Conservation (phyloP, 108 stramenopile species). For the Skeletonema costatum region DNA sequence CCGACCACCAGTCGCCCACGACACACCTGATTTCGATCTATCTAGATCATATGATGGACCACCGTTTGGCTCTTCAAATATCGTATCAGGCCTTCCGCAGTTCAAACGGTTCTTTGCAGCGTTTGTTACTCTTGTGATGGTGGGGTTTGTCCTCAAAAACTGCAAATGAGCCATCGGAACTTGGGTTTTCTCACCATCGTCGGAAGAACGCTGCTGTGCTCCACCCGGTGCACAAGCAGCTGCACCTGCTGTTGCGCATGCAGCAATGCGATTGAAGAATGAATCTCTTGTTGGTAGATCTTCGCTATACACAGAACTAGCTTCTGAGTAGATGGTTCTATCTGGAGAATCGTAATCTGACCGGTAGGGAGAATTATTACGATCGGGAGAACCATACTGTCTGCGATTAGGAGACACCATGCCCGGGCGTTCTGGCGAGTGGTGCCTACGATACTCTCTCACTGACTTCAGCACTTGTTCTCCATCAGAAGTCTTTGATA, state of each 20-base stretch:
- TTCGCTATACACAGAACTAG: not conserved
- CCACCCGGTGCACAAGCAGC: slow-evolving; percentile 51
- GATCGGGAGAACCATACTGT: not conserved
- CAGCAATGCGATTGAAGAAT: slow-evolving; percentile 46
- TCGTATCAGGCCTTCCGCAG: slow-evolving; percentile 70
- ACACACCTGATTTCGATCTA: slow-evolving; percentile 15
- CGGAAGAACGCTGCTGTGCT: not conserved
- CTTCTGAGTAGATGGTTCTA: not conserved
- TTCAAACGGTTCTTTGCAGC: slow-evolving; percentile 34
- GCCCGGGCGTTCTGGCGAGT: not conserved
- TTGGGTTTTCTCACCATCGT: slow-evolving; percentile 22
- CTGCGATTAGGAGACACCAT: not conserved
- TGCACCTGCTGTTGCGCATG: slow-evolving; percentile 58
- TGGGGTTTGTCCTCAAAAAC: slow-evolving; percentile 63
- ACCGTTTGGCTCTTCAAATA: slow-evolving; percentile 53
- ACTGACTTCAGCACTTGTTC: slow-evolving; percentile 23
- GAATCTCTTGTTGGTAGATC: slow-evolving; percentile 57
- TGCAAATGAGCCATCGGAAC: slow-evolving; percentile 66
- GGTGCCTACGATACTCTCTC: slow-evolving; percentile 3
- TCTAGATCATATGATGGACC: not conserved
- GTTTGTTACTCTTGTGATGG: slow-evolving; percentile 30
- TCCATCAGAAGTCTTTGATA: slow-evolving; percentile 15
- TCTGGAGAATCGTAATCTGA: not conserved
- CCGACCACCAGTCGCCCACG: slow-evolving; percentile 8
- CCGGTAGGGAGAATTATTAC: not conserved